Evolutionary conservation across 2,329 filamentous ascomycete genomes (phyloP), one percentile per base, ranked within the genome.

Genomic region (Pseudogymnoascus sp.): DNA sequence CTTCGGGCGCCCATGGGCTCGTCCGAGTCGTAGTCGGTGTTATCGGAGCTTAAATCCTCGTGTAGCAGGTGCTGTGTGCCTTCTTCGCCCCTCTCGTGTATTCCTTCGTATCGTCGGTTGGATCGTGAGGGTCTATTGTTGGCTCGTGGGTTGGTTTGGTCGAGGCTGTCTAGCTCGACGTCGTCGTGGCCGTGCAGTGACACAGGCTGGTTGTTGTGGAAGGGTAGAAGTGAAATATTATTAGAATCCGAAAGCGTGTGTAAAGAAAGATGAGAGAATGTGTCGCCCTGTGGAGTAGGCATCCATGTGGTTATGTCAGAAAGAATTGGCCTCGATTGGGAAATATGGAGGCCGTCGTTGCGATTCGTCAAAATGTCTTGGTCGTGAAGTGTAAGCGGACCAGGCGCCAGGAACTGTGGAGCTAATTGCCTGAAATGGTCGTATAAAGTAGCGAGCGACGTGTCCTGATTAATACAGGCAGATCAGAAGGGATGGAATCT

Each of bases 251-350:
- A 21, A 38, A 60, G 23, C 18, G 59, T 40, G n/a, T 60, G 59
- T 60, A 64, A 56, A 63, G 70, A 69, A 62, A 69, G 64, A 63
- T 70, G 70, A 72, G 72, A 70, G 66, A 75, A 67, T 65, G 72
- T 71, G 65, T 75, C 70, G 70, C 69, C 71, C 66, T 73, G 67
- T 66, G 73, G 72, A 66, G 73, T 72, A 74, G 75, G 74, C 76
- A 78, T 78, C 71, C 74, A 79, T 77, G 68, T 73, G 69, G 64
- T 72, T 64, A 62, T 64, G n/a, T 56, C 28, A 34, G 9, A 56
- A 34, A 56, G 49, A 34, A 34, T 56, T 56, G 49, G 49, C 25
- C 28, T 56, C 49, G 5, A 56, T 56, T 56, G 49, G 49, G 49
- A 34, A 56, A 56, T 56, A 34, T 56, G 23, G 63, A 34, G n/a